phyloP scores from a whole-genome alignment of 2,329 filamentous ascomycete genomes.

The Gremmenia infestans region DNA sequence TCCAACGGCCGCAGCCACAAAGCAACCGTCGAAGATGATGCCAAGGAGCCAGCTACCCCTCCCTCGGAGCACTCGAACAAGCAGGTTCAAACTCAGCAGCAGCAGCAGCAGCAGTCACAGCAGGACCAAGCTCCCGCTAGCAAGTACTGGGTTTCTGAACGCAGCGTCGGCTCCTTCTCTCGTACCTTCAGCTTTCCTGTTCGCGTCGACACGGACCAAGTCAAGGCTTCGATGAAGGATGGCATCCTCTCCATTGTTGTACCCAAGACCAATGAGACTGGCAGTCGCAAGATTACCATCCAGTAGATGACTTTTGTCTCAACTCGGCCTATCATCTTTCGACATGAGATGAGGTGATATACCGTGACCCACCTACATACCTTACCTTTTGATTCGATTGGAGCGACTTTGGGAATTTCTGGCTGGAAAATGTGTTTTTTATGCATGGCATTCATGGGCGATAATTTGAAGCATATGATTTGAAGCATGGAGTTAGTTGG shows the following conservation, averaged over 20 bases:
- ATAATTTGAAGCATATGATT: background rate
- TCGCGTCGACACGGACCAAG: slow-evolving; percentile 56
- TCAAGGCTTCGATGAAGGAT: slow-evolving; percentile 58
- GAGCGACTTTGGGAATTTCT: background rate
- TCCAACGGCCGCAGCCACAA: slow-evolving; percentile 47
- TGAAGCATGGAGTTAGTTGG: background rate
- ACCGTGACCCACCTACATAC: background rate
- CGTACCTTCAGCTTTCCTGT: slow-evolving; percentile 64
- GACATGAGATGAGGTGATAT: background rate
- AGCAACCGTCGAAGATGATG: slow-evolving; percentile 56
- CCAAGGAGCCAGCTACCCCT: slow-evolving; percentile 3
- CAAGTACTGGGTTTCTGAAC: slow-evolving; percentile 69
- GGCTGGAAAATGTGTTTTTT: background rate
- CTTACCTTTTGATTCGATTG: background rate
- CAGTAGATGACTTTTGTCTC: slow-evolving; percentile 2
- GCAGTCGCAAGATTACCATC: slow-evolving; percentile 51
- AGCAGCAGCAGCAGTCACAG: slow-evolving; percentile 20
- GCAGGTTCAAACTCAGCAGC: slow-evolving; percentile 12
- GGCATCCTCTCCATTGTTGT: slow-evolving; percentile 60
- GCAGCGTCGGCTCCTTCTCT: slow-evolving; percentile 61
- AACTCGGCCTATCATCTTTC: background rate
- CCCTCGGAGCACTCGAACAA: no score
- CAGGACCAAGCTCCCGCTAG: slow-evolving; percentile 29
- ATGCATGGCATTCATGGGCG: background rate
- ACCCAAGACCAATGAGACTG: slow-evolving; percentile 60